Conservation (phyloP, 495 filamentous ascomycete genomes). For the Elasticomyces elasticus region DNA sequence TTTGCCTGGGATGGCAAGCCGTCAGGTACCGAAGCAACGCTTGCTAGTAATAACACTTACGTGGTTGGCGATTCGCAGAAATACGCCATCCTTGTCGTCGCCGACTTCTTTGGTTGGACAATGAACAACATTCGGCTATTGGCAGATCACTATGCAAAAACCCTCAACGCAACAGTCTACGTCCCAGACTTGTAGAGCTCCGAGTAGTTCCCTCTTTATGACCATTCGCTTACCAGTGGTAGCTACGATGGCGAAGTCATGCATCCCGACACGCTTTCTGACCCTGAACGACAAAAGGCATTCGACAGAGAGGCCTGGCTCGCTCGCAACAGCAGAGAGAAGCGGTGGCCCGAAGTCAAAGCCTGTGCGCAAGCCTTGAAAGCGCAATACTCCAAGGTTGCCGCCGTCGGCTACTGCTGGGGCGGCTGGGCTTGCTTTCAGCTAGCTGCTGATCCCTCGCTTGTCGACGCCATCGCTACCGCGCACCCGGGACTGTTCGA, state of each 20-base stretch:
- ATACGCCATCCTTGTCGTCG: constrained; percentile 36
- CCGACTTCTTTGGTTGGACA: constrained; percentile 44
- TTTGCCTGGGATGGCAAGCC: neutral
- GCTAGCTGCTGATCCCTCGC: constrained; percentile 35
- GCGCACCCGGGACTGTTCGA: constrained; percentile 45
- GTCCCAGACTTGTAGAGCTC: neutral
- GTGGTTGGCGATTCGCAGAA: neutral
- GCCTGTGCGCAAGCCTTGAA: constrained; percentile 39
- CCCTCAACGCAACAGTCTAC: constrained; percentile 31
- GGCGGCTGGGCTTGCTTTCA: constrained; percentile 49
- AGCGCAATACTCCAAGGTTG: constrained; percentile 31
- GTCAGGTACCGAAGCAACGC: neutral
- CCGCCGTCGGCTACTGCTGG: constrained; percentile 51
- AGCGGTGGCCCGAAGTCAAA: constrained; percentile 45
- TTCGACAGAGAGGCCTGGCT: constrained; percentile 36
- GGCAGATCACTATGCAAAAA: constrained; percentile 41
- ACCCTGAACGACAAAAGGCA: neutral
- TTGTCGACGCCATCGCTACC: constrained; percentile 42
- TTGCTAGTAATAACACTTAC: neutral
- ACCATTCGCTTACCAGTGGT: constrained; percentile 40
- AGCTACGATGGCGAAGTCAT: constrained; percentile 24
- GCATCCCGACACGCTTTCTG: constrained; percentile 26
- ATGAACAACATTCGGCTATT: constrained; percentile 38
- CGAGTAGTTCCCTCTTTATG: neutral
- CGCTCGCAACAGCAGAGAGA: constrained; percentile 34